phyloP scores from a whole-genome alignment of 1,139 yeast species.

The Hansenula sp. region DNA sequence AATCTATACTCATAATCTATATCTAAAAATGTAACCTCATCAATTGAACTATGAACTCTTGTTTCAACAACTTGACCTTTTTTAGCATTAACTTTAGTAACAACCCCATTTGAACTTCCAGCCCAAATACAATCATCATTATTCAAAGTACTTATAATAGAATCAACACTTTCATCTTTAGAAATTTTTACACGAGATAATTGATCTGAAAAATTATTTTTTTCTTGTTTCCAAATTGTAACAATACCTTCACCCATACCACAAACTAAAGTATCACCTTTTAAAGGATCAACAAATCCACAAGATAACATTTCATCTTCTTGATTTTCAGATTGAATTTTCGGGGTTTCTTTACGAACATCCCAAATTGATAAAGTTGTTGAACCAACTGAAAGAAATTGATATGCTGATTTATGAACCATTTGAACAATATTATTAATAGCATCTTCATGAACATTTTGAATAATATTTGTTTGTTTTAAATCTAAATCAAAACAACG shows the following conservation, averaged over 20 bases:
- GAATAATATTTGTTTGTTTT: slow-evolving; percentile 37
- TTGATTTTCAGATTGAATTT: slow-evolving; percentile 73
- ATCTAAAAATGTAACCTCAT: slow-evolving; percentile 70
- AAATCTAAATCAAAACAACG: slow-evolving; percentile 46
- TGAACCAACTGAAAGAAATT: slow-evolving; percentile 76
- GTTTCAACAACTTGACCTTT: slow-evolving; percentile 62
- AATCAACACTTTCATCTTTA: slow-evolving; percentile 73
- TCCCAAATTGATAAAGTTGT: slow-evolving; percentile 81
- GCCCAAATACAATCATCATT: slow-evolving; percentile 72
- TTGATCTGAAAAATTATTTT: slow-evolving; percentile 70
- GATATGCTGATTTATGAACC: slow-evolving; percentile 72
- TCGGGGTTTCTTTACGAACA: slow-evolving; percentile 56
- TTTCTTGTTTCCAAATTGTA: slow-evolving; percentile 80
- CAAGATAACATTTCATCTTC: slow-evolving; percentile 86
- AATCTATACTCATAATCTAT: slow-evolving; percentile 76
- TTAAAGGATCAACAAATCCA: slow-evolving; percentile 60
- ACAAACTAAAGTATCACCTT: slow-evolving; percentile 64
- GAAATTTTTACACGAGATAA: slow-evolving; percentile 71
- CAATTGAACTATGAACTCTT: slow-evolving; percentile 57
- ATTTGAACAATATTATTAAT: slow-evolving; percentile 68
- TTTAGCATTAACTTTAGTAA: slow-evolving; percentile 63
- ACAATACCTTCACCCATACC: slow-evolving; percentile 93
- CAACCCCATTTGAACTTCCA: slow-evolving; percentile 80
- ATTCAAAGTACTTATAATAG: slow-evolving; percentile 71
- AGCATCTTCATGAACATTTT: slow-evolving; percentile 66